Base-by-base conservation (phyloP, 768 basidiomycete species). In the Pholiota molesta region DNA sequence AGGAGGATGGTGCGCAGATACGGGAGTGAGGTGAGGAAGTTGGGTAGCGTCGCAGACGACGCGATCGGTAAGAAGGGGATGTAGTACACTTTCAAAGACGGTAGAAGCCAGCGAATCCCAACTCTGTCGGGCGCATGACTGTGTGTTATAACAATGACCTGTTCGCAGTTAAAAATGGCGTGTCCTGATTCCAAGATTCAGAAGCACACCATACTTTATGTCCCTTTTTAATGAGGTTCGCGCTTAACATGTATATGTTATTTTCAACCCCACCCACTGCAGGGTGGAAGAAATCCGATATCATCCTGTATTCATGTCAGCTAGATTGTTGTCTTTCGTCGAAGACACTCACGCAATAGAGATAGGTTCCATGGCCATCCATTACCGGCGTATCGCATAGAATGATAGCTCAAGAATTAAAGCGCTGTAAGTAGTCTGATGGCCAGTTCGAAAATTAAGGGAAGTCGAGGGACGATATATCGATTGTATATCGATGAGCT, bases 111-210 rank as follows among this genome's bases (percentile, higher is more conserved):
- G 14, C 95, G 91, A 23, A 99, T 79, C 7, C 96, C 97, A 53
- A 90, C 87, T 28, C 96, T 89, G 70, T 91, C 88, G 28, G 91
- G 89, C 6, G 88, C 83, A 70, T 97, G 94, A 62, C 91, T 88
- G 71, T 99, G 97, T 0, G 97, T 98, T 61, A 99, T 91, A 40
- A 97, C 88, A 64, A 99, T 89, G 59, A 99, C 95, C 94, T 95
- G 62, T 6, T 44, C 11, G 5, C 45, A 31, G 56, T 58, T 60
- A 55, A 31, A 57, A 45, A 54, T 21, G 60, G 16, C 51, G 39
- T 10, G 7, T 19, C n/a, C 31, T 60, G n/a, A 21, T 16, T 21
- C 23, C 19, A 19, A 13, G 23, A 1, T 1, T 23, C 5, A 26
- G n/a, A 19, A 10, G 2, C 29, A 23, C 52, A 29, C 59, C 78